Base-by-base conservation (phyloP, 148 eudicot species). In the Diospyros kaki region DNA sequence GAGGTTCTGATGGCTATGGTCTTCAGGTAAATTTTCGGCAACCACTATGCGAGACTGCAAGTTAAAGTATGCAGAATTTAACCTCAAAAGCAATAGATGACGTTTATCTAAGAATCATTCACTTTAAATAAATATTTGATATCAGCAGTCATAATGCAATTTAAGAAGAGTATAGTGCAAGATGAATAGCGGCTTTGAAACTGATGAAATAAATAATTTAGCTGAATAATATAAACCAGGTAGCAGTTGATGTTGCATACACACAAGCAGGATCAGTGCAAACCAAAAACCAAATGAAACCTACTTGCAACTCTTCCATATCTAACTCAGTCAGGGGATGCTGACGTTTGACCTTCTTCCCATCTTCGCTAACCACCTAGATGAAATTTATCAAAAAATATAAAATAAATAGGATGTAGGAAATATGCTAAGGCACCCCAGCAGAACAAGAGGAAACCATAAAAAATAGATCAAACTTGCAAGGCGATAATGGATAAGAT, bases 321-420 rank as follows among this genome's bases (percentile, higher is more conserved):
- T 93, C 93, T 45, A 83, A 77, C 74, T 82, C 83, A 79, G 97
- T 80, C 72, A 95, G 67, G n/a, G 94, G 98, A 79, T 87, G 82
- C 72, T 75, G 73, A 40, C 99, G 97, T 81, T 79, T 89, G 70
- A 95, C 97, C 81, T 93, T 95, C 82, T 89, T 93, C 69, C 98
- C 98, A 83, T 95, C 99, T 62, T 93, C 98, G 86, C 94, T 95
- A 79, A 95, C 98, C 75, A 86, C 92, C 99, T 95, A 74, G n/a
- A 79, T 46, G 40, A 75, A 53, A 42, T 67, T 60, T 11, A 64
- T 65, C 17, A 18, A n/a, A 18, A 73, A 75, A 54, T 55, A 79
- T 17, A 58, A 54, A 17, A 2, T 8, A 6, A 17, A 58, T 58
- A 55, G 14, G 8, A 40, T 13, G 42, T 40, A 75, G 5, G 54